These are phyloP conservation scores for Candida golubevii DNA, from an alignment of 805 yeast species.

Conservation along the genomic window DNA sequence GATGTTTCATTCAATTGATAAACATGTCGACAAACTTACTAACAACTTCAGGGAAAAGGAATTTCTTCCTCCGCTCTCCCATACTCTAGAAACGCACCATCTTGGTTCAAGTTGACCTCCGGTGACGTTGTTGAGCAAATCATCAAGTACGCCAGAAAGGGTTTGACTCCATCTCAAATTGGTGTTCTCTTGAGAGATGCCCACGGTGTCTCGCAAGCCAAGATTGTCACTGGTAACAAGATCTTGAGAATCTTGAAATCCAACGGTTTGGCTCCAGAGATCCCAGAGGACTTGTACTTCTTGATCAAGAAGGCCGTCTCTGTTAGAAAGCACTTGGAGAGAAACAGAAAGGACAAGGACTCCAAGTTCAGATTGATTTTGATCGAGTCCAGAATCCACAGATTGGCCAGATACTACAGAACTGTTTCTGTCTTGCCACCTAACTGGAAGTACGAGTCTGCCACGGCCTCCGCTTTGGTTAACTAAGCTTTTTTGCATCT, in stretches of 20 bases:
- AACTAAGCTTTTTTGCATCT: slow-evolving; percentile 56
- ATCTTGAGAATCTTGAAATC: slow-evolving; percentile 98
- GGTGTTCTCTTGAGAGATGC: slow-evolving; percentile 99
- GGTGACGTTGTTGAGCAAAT: slow-evolving; percentile 97
- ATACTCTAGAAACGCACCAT: slow-evolving; percentile 97
- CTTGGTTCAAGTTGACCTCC: slow-evolving; percentile 98
- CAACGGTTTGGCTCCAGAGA: slow-evolving; percentile 99
- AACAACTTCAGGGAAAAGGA: slow-evolving; percentile 83
- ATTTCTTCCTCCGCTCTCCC: slow-evolving; percentile 98
- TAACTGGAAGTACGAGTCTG: slow-evolving; percentile 99
- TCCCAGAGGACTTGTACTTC: slow-evolving; percentile 99
- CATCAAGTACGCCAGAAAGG: slow-evolving; percentile 99
- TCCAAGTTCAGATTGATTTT: slow-evolving; percentile 99
- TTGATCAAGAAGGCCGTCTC: slow-evolving; percentile 99
- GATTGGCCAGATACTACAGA: slow-evolving; percentile 99
- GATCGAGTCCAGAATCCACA: slow-evolving; percentile 99
- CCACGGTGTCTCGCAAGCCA: slow-evolving; percentile 98
- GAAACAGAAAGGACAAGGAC: slow-evolving; percentile 99
- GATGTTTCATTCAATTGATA: slow-evolving; percentile 1
- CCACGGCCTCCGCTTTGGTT: slow-evolving; percentile 99
- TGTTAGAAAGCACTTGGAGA: slow-evolving; percentile 99
- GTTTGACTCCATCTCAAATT: slow-evolving; percentile 98
- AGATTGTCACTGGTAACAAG: slow-evolving; percentile 98
- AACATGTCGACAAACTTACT: slow-evolving; percentile 9
- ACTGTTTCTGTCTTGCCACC: slow-evolving; percentile 98